Evolutionary conservation across 257 asterid species (phyloP), one percentile per base, ranked within the genome.

Genomic region (Mentha longifolia): DNA sequence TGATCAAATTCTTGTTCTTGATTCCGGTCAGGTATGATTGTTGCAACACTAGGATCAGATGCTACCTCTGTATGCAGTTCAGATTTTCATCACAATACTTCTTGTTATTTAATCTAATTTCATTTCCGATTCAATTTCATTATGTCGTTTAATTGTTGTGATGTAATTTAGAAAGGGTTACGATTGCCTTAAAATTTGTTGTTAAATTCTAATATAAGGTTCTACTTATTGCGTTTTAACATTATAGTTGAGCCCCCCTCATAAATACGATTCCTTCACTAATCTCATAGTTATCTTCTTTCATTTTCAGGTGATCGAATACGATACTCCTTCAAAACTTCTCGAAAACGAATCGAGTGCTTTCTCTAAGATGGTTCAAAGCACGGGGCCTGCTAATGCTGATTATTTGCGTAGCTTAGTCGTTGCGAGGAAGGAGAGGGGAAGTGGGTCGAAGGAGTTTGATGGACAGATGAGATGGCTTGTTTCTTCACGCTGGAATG

Each of bases 301-400:
- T 20, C 35, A 14, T 15, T 50, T 45, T 22, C 78, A 87, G 95
- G 89, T 89, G 81, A 69, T 83, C 45, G 96, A 89, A 74, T 85
- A 85, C 54, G 83, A 79, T 39, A 75, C 93, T 62, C 96, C 91
- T 22, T 80, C 78, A 45, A 77, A 75, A 55, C 91, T 92, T 73
- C 83, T 92, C 15, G 68, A 60, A 67, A 85, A 63, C 14, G 88
- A 87, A 78, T 73, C 70, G 31, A 84, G 93, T 79, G 81, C 86
- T 25, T 92, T 92, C 83, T 83, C 81, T 59, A 82, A 78, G 80
- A 87, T 89, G 90, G 88, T 92, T 64, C 90, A 85, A 71, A 89
- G 96, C 70, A 92, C 97, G 9, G 97, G 97, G 17, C 72, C 83
- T 6, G 90, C 96, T 60, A 92, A 89, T 72, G 95, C 95, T 35